phyloP scores from a whole-genome alignment of 805 yeast species.

The Candida patagonica region DNA sequence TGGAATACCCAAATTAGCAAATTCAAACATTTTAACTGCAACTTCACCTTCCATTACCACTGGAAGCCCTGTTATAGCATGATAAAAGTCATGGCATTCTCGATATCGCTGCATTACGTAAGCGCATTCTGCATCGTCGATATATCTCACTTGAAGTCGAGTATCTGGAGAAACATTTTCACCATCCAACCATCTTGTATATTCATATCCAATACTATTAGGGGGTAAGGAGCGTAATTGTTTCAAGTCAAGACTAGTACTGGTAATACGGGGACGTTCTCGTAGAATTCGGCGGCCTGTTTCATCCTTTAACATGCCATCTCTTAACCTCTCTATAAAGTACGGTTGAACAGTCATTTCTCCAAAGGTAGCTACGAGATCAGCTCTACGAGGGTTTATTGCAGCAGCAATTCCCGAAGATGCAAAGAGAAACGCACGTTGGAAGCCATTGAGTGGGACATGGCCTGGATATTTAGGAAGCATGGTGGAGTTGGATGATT shows the following conservation, averaged over 20 bases:
- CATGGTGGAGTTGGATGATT: not conserved
- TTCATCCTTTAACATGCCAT: slow-evolving; percentile 65
- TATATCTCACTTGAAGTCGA: slow-evolving; percentile 75
- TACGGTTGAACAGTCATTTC: slow-evolving; percentile 78
- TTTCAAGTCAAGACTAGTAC: slow-evolving; percentile 56
- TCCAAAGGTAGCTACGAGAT: slow-evolving; percentile 44
- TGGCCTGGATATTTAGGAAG: slow-evolving; percentile 52
- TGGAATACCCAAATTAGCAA: slow-evolving; percentile 84
- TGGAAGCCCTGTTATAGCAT: slow-evolving; percentile 83
- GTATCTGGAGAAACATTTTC: slow-evolving; percentile 95
- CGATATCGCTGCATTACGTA: slow-evolving; percentile 90
- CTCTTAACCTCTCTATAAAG: slow-evolving; percentile 52
- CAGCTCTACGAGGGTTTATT: slow-evolving; percentile 32
- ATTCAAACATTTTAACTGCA: slow-evolving; percentile 86
- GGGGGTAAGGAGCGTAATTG: slow-evolving; percentile 50
- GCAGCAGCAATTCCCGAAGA: slow-evolving; percentile 74
- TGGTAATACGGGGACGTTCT: slow-evolving; percentile 77
- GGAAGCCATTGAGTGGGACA: slow-evolving; percentile 59
- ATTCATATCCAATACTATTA: slow-evolving; percentile 70
- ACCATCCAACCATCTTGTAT: slow-evolving; percentile 67
- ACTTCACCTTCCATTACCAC: slow-evolving; percentile 94
- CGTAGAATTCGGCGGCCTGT: slow-evolving; percentile 69
- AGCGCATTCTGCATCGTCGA: slow-evolving; percentile 84
- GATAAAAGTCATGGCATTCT: slow-evolving; percentile 96
- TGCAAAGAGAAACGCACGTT: slow-evolving; percentile 51